A percentile compares a stretch with the other conserved stretches of the same genome.
phyloP scores from a whole-genome alignment of 139 green algal genomes.

The Volvox africanus region DNA sequence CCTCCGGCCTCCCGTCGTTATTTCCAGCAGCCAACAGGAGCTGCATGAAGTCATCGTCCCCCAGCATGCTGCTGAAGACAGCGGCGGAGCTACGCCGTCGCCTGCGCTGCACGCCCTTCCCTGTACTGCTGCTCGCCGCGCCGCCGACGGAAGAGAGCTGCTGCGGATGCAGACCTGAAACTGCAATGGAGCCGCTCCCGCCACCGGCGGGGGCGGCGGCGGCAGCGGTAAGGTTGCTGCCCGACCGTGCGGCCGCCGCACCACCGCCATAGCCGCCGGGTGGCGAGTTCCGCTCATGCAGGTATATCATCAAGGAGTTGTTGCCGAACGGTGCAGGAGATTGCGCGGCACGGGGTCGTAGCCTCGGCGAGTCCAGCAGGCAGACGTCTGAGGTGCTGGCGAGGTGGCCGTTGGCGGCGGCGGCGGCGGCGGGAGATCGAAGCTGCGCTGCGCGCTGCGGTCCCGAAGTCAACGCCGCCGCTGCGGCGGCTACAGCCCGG shows the following conservation, averaged over 20 bases:
- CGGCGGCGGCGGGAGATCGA: background rate
- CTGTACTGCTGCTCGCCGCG: background rate
- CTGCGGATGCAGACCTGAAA: background rate
- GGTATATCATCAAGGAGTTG: background rate
- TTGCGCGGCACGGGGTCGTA: background rate
- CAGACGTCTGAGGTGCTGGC: background rate
- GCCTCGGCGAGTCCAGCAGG: background rate
- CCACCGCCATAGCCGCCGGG: background rate
- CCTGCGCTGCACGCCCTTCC: background rate
- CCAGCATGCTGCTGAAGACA: constrained; percentile 10
- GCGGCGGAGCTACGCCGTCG: constrained; percentile 5
- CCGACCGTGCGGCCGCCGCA: background rate
- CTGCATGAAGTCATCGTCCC: background rate
- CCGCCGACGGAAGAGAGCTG: background rate
- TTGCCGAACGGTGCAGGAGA: background rate
- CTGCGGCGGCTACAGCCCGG: background rate
- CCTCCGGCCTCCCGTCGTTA: constrained; percentile 41
- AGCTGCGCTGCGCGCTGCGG: background rate
- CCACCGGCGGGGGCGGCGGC: background rate
- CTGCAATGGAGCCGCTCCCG: background rate
- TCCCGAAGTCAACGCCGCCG: background rate
- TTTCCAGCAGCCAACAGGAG: background rate
- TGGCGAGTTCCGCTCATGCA: background rate
- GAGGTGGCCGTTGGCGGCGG: background rate
- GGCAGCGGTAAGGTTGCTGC: background rate